A percentile compares a stretch with the other conserved stretches of the same genome.
phyloP scores from a whole-genome alignment of 345 rosid genomes.

The Mercurialis annua region DNA sequence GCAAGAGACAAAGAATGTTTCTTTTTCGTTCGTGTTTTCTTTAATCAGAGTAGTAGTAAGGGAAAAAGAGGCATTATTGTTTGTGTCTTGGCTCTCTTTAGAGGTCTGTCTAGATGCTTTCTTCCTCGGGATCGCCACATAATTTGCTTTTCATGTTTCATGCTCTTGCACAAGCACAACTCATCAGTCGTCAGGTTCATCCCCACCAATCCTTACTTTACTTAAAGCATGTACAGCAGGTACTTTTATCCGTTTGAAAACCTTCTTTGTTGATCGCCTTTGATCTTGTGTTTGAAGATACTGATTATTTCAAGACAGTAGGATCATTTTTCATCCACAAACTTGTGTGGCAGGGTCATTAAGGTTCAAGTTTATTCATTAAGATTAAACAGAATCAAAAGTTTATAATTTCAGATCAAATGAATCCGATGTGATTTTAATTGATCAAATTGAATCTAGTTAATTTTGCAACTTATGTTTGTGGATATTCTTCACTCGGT shows the following conservation, averaged over 20 bases:
- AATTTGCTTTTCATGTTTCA: constrained; percentile 32
- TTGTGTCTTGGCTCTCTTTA: constrained; percentile 7
- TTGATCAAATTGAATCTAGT: no score
- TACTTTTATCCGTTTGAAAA: constrained; percentile 13
- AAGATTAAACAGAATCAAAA: no score
- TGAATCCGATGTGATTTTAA: no score
- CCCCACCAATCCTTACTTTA: constrained; percentile 12
- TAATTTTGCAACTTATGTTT: no score
- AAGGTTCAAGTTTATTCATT: no score
- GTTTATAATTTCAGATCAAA: no score
- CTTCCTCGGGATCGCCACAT: constrained; percentile 39
- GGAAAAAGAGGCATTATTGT: background rate
- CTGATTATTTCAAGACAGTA: constrained; percentile 3
- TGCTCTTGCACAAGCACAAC: constrained; percentile 14
- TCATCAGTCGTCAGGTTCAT: background rate
- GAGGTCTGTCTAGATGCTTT: constrained; percentile 20
- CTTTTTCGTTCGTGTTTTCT: background rate
- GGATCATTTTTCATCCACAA: no score
- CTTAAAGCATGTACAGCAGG: background rate
- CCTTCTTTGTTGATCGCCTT: background rate
- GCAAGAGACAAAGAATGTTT: background rate
- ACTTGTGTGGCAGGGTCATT: no score
- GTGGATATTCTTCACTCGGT: no score
- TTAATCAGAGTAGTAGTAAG: background rate
- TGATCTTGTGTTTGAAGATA: background rate